phyloP scores from a whole-genome alignment of 495 filamentous ascomycete species.

The Acidomyces sp. region DNA sequence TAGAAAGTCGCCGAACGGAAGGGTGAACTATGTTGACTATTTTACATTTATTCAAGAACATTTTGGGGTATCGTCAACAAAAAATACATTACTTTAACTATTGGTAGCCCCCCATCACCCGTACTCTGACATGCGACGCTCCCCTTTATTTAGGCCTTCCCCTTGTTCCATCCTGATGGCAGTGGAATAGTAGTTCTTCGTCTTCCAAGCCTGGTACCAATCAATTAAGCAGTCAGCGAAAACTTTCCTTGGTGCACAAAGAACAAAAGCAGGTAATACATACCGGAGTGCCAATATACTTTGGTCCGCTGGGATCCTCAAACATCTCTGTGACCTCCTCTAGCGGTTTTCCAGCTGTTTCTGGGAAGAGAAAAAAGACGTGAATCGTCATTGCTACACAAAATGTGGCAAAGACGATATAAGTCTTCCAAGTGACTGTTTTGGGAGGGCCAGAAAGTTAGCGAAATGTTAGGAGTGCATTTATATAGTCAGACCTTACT shows the following conservation, averaged over 20 bases:
- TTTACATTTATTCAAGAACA: no score
- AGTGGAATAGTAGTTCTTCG: constrained; percentile 14
- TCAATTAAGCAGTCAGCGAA: constrained; percentile 21
- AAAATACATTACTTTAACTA: no score
- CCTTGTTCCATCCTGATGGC: constrained; percentile 11
- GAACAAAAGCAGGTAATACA: constrained; percentile 27
- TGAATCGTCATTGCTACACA: constrained; percentile 59
- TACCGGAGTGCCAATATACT: constrained; percentile 51
- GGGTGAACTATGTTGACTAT: no score
- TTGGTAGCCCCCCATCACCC: no score
- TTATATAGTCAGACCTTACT: no score
- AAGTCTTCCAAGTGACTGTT: constrained; percentile 58
- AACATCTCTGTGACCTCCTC: constrained; percentile 66
- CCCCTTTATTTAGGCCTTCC: constrained; percentile 6
- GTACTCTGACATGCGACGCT: no score
- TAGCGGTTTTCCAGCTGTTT: constrained; percentile 69
- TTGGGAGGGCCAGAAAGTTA: no score
- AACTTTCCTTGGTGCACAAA: constrained; percentile 37
- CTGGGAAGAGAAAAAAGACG: constrained; percentile 70
- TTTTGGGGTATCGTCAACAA: no score
- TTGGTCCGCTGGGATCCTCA: constrained; percentile 44
- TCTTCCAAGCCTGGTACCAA: constrained; percentile 8
- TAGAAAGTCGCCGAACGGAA: no score
- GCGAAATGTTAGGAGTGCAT: no score
- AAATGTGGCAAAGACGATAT: constrained; percentile 66